Percentiles rank a stretch among this genome's conserved stretches.
phyloP scores from a whole-genome alignment of 2,329 filamentous ascomycete genomes.

The Fusarium abutilonis region DNA sequence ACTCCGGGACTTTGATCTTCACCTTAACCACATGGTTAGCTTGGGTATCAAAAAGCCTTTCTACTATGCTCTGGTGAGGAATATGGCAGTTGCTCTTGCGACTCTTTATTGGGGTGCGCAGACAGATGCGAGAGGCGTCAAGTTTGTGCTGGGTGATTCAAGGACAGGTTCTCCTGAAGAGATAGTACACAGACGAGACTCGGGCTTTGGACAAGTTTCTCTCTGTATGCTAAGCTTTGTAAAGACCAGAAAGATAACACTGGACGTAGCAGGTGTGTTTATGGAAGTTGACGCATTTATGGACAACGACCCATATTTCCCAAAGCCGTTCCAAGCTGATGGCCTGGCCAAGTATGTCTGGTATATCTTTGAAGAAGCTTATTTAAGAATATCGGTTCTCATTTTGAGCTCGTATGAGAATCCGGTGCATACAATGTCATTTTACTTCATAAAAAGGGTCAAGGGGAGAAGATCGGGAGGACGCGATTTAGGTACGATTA shows the following conservation, averaged over 20 bases:
- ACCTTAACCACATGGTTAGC: constrained; percentile 46
- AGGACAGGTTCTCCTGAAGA: not conserved
- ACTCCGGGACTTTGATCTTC: constrained; percentile 48
- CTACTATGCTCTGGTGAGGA: constrained; percentile 26
- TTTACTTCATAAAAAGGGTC: not conserved
- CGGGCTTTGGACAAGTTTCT: constrained; percentile 14
- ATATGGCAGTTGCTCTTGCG: constrained; percentile 45
- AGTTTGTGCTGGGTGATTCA: constrained; percentile 48
- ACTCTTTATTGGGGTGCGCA: constrained; percentile 48
- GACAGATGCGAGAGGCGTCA: constrained; percentile 46
- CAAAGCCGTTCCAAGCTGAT: constrained; percentile 22
- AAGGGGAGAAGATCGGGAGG: not conserved
- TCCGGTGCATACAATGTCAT: not conserved
- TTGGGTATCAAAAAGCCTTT: constrained; percentile 33
- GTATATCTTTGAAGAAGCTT: not conserved
- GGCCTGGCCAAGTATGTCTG: not conserved
- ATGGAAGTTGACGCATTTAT: constrained; percentile 31
- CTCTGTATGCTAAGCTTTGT: constrained; percentile 50
- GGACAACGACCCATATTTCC: constrained; percentile 41
- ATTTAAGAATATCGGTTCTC: not conserved
- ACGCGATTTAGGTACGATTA: not conserved
- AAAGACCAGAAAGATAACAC: constrained; percentile 34
- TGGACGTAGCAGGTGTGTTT: constrained; percentile 35
- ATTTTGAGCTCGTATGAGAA: not conserved
- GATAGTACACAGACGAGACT: not conserved